Conservation (phyloP, 1,284 basidiomycete species). For the Volvariella surrecta region DNA sequence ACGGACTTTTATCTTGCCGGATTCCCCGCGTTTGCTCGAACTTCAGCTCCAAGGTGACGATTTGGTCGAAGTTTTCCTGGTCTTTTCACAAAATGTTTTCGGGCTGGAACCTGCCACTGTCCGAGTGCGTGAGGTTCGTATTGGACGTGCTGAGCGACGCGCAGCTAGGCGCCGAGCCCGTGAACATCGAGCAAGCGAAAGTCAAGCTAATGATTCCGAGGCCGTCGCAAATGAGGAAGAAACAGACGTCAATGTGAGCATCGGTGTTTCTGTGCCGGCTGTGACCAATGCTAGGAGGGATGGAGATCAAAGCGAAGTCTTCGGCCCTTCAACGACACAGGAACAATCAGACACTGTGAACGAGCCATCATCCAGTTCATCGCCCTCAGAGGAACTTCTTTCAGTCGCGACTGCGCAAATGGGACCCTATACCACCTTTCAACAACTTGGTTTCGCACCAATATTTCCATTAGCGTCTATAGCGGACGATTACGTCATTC, state of each 20-base stretch:
- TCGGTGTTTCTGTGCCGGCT: conserved; percentile 49
- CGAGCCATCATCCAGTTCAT: conserved; percentile 18
- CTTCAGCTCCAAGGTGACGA: conserved; percentile 87
- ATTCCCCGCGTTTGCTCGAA: conserved; percentile 78
- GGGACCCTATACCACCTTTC: conserved; percentile 82
- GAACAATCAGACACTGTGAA: conserved; percentile 30
- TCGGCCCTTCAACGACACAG: conserved; percentile 29
- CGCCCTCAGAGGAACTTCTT: conserved; percentile 52
- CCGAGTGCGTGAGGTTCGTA: conserved; percentile 81
- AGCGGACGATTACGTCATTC: conserved; percentile 82
- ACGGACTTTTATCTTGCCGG: conserved; percentile 82
- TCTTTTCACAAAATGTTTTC: conserved; percentile 84
- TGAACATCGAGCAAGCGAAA: conserved; percentile 47
- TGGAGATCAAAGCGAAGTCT: conserved; percentile 14
- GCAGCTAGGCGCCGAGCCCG: conserved; percentile 71
- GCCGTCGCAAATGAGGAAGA: conserved; percentile 42
- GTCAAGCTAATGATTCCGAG: conserved; percentile 35
- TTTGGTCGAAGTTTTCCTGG: conserved; percentile 79
- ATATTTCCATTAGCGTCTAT: conserved; percentile 79
- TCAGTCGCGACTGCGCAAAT: conserved; percentile 58
- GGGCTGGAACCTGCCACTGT: conserved; percentile 85
- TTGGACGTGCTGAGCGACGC: conserved; percentile 76
- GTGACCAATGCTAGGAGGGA: conserved; percentile 20
- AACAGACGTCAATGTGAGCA: conserved; percentile 52
- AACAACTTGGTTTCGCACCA: conserved; percentile 76